Evolutionary conservation across 2,329 filamentous ascomycete genomes (phyloP).

Genomic region (Fusarium sp.): DNA sequence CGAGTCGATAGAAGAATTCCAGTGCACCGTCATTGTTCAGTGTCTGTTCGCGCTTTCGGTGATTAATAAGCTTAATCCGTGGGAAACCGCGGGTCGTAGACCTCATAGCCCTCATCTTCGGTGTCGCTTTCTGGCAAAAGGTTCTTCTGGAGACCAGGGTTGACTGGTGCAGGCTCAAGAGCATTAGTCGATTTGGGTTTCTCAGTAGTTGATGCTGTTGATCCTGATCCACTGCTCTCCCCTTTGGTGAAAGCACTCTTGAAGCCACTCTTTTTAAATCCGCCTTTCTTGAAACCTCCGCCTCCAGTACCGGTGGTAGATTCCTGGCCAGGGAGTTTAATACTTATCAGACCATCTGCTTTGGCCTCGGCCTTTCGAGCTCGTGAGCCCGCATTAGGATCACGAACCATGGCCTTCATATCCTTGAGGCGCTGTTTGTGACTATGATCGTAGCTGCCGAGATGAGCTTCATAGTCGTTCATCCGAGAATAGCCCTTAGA

Average conservation of each 20-base stretch:
- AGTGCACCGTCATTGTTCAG: not conserved
- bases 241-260: conserved; percentile 77
- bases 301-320: conserved; percentile 44
- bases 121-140: conserved; percentile 67
- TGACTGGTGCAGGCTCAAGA: conserved; percentile 32
- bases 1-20: conserved; percentile 9
- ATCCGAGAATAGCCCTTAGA: conserved; percentile 94
- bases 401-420: conserved; percentile 85
- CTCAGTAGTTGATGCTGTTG: conserved; percentile 56
- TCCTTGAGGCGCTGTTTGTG: conserved; percentile 91
- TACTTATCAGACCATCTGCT: conserved; percentile 74
- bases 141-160: conserved; percentile 40
- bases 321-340: conserved; percentile 65
- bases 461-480: conserved; percentile 96
- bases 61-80: conserved; percentile 62
- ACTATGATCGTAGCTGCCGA: conserved; percentile 93
- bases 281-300: conserved; percentile 72
- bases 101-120: conserved; percentile 77
- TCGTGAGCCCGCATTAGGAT: conserved; percentile 72
- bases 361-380: conserved; percentile 78
- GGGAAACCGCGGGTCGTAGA: conserved; percentile 71
- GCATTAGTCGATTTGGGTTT: conserved; percentile 50
- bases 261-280: conserved; percentile 86
- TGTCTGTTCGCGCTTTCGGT: not conserved
- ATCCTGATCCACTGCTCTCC: conserved; percentile 50